Percentiles rank a stretch among this genome's conserved stretches.
phyloP scores from a whole-genome alignment of 768 basidiomycete species.

The Russula vinacea region DNA sequence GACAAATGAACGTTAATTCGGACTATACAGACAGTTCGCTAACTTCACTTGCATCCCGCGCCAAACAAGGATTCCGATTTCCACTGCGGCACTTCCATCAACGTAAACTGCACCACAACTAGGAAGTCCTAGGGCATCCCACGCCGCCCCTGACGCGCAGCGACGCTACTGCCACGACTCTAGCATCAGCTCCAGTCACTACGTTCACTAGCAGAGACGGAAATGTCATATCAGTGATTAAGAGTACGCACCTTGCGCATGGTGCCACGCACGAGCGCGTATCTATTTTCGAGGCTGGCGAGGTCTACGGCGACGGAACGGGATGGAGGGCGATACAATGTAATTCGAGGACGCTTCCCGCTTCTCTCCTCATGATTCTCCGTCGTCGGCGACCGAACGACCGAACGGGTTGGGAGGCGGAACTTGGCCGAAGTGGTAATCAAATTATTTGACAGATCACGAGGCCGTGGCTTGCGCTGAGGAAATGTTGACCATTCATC shows the following conservation, averaged over 20 bases:
- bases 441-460: background rate
- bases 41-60: background rate
- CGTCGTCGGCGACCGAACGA: background rate
- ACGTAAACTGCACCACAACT: slow-evolving; percentile 35
- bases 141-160: slow-evolving; percentile 29
- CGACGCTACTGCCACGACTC: slow-evolving; percentile 36
- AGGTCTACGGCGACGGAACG: slow-evolving; percentile 15
- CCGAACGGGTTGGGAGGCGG: slow-evolving; percentile 9
- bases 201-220: background rate
- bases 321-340: slow-evolving; percentile 24
- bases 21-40: background rate
- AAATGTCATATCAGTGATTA: too few relatives aligned
- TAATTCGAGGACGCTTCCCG: slow-evolving; percentile 18
- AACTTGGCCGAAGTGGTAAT: slow-evolving; percentile 20
- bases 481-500: slow-evolving; percentile 25
- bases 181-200: slow-evolving; percentile 2
- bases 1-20: too few relatives aligned
- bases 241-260: slow-evolving; percentile 23
- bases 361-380: background rate
- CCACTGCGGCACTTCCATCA: slow-evolving; percentile 22
- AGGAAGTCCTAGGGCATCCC: slow-evolving; percentile 33
- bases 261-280: slow-evolving; percentile 15
- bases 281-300: slow-evolving; percentile 13
- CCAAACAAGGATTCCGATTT: slow-evolving; percentile 19
- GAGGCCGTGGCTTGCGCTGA: slow-evolving; percentile 8